Conservation (phyloP, 129 eudicot species). For the Sambucus nigra region DNA sequence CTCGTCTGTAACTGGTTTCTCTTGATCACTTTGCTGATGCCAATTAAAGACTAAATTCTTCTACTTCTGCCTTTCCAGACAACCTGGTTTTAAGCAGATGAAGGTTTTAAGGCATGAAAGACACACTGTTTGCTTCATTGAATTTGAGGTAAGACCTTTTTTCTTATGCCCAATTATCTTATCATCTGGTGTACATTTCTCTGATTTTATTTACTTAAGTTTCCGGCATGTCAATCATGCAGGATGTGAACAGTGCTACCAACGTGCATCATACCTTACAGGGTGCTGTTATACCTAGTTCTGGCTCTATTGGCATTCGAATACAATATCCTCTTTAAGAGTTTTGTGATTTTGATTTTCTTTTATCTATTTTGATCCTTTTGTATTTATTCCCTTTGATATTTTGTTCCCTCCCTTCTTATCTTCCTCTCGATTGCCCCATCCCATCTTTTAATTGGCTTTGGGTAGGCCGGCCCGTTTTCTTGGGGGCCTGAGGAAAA, state of each 20-base stretch:
- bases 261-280: slow-evolving; percentile 89
- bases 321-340: slow-evolving; percentile 81
- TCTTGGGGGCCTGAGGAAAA: too few species aligned
- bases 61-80: slow-evolving; percentile 37
- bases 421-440: background rate
- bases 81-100: slow-evolving; percentile 97
- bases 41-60: slow-evolving; percentile 10
- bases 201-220: slow-evolving; percentile 4
- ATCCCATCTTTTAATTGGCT: background rate
- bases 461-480: too few species aligned
- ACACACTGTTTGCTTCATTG: slow-evolving; percentile 97
- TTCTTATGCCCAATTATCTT: background rate
- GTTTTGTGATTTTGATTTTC: background rate
- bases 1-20: slow-evolving; percentile 3
- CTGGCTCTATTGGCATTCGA: slow-evolving; percentile 96
- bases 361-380: slow-evolving; percentile 3
- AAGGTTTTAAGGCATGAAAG: slow-evolving; percentile 90
- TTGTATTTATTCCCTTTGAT: slow-evolving; percentile 6
- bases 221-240: slow-evolving; percentile 22
- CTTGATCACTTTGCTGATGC: background rate
- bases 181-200: background rate
- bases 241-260: slow-evolving; percentile 92
- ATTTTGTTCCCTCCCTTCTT: background rate
- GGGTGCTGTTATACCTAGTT: slow-evolving; percentile 93
- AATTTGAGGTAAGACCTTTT: slow-evolving; percentile 65